Evolutionary conservation across 352 stramenopile genomes (phyloP).

Genomic region (Pythium dissimile): DNA sequence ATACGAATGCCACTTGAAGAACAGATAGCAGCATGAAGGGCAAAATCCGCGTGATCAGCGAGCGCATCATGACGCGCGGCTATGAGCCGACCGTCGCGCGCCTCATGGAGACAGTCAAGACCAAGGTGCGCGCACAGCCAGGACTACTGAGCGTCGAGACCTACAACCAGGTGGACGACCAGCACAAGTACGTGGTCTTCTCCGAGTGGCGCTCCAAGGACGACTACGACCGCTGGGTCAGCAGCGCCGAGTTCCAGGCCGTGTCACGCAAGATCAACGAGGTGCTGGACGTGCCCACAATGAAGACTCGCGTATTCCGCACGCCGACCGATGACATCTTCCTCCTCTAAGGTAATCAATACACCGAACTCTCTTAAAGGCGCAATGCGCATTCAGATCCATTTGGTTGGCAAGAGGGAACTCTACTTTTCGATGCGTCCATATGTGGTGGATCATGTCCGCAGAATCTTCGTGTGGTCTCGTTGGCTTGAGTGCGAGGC

Average conservation of each 20-base stretch:
- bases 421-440: too few relatives aligned
- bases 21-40: slow-evolving; percentile 11
- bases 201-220: slow-evolving; percentile 84
- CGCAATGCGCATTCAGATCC: too few relatives aligned
- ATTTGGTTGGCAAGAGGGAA: too few relatives aligned
- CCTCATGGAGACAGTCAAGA: slow-evolving; percentile 87
- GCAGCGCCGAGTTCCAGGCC: slow-evolving; percentile 74
- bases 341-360: slow-evolving; percentile 41
- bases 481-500: too few relatives aligned
- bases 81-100: slow-evolving; percentile 79
- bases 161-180: slow-evolving; percentile 67
- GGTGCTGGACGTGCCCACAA: slow-evolving; percentile 74
- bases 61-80: slow-evolving; percentile 86
- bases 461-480: neutral
- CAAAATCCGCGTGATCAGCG: slow-evolving; percentile 59
- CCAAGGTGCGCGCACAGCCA: slow-evolving; percentile 69
- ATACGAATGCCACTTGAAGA: slow-evolving; percentile 19
- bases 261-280: slow-evolving; percentile 83
- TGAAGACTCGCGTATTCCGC: slow-evolving; percentile 81
- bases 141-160: slow-evolving; percentile 77
- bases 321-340: slow-evolving; percentile 81
- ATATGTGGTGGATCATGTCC: neutral
- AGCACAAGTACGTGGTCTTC: slow-evolving; percentile 88
- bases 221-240: slow-evolving; percentile 77
- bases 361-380: neutral